Evolutionary conservation across 208 protist species (phyloP).

Genomic region (Trypanosoma conorhini): DNA sequence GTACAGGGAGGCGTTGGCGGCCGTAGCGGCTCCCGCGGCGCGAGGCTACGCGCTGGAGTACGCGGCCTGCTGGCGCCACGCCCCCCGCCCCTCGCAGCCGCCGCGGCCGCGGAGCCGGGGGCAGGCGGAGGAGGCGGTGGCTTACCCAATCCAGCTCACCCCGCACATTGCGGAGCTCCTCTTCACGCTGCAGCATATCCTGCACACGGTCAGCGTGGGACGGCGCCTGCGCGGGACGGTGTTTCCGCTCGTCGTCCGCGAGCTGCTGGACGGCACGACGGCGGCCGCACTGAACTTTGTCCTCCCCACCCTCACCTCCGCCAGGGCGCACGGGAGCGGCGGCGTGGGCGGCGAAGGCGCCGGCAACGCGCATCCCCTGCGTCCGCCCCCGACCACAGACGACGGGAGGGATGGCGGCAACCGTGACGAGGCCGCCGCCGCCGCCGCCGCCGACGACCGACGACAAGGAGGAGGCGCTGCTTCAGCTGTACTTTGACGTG

Average conservation of each 20-base stretch:
- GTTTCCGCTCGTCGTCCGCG: conserved; percentile 18
- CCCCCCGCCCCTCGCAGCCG: not conserved
- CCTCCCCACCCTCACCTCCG: conserved; percentile 4
- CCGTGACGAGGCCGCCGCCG: no score
- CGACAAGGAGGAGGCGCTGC: conserved; percentile 23
- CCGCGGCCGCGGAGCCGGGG: not conserved
- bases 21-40: not conserved
- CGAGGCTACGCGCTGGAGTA: conserved; percentile 15
- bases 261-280: conserved; percentile 21
- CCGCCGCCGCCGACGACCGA: not conserved
- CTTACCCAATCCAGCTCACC: conserved; percentile 23
- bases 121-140: not conserved
- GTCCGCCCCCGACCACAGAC: no score
- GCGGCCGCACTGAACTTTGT: conserved; percentile 12
- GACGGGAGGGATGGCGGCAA: no score
- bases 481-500: conserved; percentile 43
- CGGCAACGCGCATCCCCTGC: not conserved
- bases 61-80: conserved; percentile 16
- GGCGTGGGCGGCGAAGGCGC: not conserved
- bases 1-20: conserved; percentile 18
- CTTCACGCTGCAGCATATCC: conserved; percentile 27
- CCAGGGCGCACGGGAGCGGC: not conserved
- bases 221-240: conserved; percentile 9
- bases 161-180: conserved; percentile 30
- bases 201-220: conserved; percentile 6